Base-by-base conservation (phyloP, 192 early-diverging fungal genomes). In the Umbelopsis ramanniana region DNA sequence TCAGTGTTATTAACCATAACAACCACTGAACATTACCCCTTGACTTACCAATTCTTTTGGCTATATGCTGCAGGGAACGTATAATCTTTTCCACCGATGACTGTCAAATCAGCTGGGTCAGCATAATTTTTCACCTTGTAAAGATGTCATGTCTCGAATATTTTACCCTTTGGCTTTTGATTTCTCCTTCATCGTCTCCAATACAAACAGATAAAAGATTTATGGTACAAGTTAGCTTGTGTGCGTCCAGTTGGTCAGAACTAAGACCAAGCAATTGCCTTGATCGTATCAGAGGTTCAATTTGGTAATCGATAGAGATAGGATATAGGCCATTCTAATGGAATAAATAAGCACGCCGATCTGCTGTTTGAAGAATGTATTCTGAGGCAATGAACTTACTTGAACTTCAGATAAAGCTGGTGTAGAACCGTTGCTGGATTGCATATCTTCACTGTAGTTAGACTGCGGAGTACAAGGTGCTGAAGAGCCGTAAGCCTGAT, bases 381-480 rank as follows among this genome's bases (percentile, higher is more conserved):
- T 12, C 11, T 12, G 1, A 5, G 1, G 40, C 11, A 43, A 43
- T 6, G 40, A 43, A 43, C 23, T 54, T 54, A 54, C 53, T 26
- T 5, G 8, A 6, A 26, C 4, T 26, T 63, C 57, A 14, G 17
- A 8, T 26, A 63, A 22, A 37, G 33, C 19, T 5, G 57, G 33
- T 11, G 57, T 63, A 29, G 57, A 63, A 37, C 33, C 26, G 17
- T 63, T 38, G 14, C 57, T 63, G n/a, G 57, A 33, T 14, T 29
- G 17, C 29, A 63, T n/a, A 63, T 63, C 57, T 35, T 63, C 57
- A 26, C 57, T 63, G 15, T 29, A 37, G 17, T 22, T 37, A 17
- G 57, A 63, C 33, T 63, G 57, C 26, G 57, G 57, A 17, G 33
- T 63, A 63, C 17, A 29, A 29, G 57, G 57, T 63, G 57, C 17